A percentile compares a stretch with the other conserved stretches of the same genome.
These are phyloP conservation scores for Tulasnella sp. DNA, from an alignment of 768 basidiomycete genomes.

Conservation along the genomic window DNA sequence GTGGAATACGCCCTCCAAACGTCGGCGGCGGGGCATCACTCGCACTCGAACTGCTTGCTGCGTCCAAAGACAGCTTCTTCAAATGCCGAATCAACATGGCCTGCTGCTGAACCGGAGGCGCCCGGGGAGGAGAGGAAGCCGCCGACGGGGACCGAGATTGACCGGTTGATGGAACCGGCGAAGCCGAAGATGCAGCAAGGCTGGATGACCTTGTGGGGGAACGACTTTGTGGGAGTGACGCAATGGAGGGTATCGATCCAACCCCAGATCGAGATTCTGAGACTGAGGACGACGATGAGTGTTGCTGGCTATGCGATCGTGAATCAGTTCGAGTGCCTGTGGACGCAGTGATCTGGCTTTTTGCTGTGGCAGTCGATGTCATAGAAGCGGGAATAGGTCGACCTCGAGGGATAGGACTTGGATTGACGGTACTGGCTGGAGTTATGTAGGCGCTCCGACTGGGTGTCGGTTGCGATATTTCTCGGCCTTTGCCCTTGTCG, in stretches of 20 bases:
- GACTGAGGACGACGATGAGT: conserved; percentile 1
- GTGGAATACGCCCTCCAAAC: conserved; percentile 39
- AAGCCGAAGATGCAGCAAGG: conserved; percentile 23
- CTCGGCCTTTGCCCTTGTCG: background rate
- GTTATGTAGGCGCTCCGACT: background rate
- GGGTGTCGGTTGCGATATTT: background rate
- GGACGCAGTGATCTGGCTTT: background rate
- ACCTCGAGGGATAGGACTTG: conserved; percentile 23
- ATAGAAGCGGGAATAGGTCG: conserved; percentile 18
- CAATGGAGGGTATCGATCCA: conserved; percentile 71
- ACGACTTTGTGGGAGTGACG: conserved; percentile 50
- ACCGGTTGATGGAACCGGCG: background rate
- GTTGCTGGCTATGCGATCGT: background rate
- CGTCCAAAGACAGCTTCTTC: conserved; percentile 2
- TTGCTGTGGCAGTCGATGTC: background rate
- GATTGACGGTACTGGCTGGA: background rate
- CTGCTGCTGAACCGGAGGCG: conserved; percentile 18
- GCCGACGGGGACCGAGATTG: background rate
- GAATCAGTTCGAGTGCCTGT: background rate
- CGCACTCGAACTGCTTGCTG: conserved; percentile 44
- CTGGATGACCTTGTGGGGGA: conserved; percentile 21
- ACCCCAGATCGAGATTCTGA: conserved; percentile 39
- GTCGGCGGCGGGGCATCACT: conserved; percentile 46
- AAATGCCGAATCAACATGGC: conserved; percentile 27
- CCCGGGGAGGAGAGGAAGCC: conserved; percentile 9